phyloP scores from a whole-genome alignment of 2,329 filamentous ascomycete genomes.

The Remersonia thermophila region DNA sequence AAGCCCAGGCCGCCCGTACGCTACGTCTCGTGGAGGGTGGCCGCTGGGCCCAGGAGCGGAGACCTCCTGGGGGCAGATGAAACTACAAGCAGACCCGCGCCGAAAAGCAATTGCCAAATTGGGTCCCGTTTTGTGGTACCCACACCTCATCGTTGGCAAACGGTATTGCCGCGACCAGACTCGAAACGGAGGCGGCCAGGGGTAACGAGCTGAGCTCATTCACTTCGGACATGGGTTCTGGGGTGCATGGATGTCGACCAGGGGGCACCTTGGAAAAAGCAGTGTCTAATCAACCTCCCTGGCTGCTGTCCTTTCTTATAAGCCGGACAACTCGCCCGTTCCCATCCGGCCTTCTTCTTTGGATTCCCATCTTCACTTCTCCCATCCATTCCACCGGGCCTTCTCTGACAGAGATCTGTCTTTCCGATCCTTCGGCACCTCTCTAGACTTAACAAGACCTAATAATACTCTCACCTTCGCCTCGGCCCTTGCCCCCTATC shows the following conservation, averaged over 20 bases:
- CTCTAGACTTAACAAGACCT: too few species aligned
- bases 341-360: slow-evolving; percentile 13
- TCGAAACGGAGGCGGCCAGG: slow-evolving; percentile 15
- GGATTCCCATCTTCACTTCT: slow-evolving; percentile 13
- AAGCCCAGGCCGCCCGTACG: too few species aligned
- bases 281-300: slow-evolving; percentile 10
- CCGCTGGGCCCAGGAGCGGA: slow-evolving; percentile 14
- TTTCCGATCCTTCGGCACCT: slow-evolving; percentile 1
- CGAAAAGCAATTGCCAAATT: slow-evolving; percentile 11
- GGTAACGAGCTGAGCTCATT: slow-evolving; percentile 12
- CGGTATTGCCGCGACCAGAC: slow-evolving; percentile 9
- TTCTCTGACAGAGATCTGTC: slow-evolving; percentile 1
- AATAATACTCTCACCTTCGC: too few species aligned
- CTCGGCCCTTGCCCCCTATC: too few species aligned
- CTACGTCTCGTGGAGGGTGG: slow-evolving; percentile 14
- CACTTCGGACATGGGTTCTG: too few species aligned
- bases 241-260: slow-evolving; percentile 9
- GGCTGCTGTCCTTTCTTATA: slow-evolving; percentile 10
- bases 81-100: slow-evolving; percentile 5
- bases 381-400: slow-evolving; percentile 6
- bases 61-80: slow-evolving; percentile 7
- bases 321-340: too few species aligned
- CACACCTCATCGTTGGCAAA: slow-evolving; percentile 4
- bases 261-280: slow-evolving; percentile 11
- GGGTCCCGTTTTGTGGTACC: not conserved